Percentiles rank a stretch among this genome's conserved stretches.
phyloP scores from a whole-genome alignment of 202 grass and related monocot genomes.

The Panicum virgatum region DNA sequence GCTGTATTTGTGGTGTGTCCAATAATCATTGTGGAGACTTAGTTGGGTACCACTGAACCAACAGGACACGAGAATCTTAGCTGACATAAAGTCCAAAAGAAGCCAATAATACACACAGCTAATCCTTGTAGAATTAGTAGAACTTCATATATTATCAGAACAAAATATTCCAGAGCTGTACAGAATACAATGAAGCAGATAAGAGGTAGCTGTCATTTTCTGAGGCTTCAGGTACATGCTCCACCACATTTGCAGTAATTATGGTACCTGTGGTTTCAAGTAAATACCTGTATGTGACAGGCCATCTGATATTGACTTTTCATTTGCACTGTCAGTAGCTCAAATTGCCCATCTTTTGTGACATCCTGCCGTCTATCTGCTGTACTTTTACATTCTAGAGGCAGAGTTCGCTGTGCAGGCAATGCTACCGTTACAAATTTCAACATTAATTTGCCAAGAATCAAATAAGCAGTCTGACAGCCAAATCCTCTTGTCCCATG shows the following conservation, averaged over 20 bases:
- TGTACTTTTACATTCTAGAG: not conserved
- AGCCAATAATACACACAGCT: slow-evolving; percentile 8
- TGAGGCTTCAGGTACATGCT: slow-evolving; percentile 14
- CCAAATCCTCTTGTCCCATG: not conserved
- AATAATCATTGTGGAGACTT: not conserved
- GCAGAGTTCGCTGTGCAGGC: not conserved
- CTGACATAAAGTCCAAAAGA: slow-evolving; percentile 12
- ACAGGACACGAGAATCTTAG: slow-evolving; percentile 11
- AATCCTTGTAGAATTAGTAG: not conserved
- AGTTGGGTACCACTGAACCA: not conserved
- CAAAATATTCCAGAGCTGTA: not conserved
- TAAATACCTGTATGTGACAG: slow-evolving; percentile 16
- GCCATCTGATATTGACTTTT: not conserved
- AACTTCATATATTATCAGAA: not conserved
- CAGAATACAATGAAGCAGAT: not conserved
- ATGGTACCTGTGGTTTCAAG: slow-evolving; percentile 26
- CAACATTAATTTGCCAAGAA: not conserved
- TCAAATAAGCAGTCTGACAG: not conserved
- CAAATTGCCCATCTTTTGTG: not conserved
- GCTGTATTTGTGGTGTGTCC: not conserved
- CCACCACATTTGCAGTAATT: not conserved
- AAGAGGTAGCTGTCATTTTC: slow-evolving; percentile 18
- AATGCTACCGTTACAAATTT: not conserved
- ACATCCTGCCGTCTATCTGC: not conserved
- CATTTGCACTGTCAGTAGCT: not conserved